phyloP scores from a whole-genome alignment of 1,139 yeast genomes.

The Pichia sp. region DNA sequence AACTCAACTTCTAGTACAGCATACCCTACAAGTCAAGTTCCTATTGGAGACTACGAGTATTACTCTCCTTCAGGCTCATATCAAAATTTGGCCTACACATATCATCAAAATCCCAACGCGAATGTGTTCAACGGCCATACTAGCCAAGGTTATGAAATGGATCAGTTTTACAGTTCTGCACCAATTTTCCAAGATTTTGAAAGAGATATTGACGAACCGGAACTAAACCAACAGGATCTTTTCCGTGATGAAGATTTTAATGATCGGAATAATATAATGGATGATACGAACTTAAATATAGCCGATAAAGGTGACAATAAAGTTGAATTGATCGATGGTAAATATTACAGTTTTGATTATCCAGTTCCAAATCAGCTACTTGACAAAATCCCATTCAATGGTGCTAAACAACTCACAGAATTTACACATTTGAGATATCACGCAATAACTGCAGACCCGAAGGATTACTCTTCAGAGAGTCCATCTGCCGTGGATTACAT shows the following conservation, averaged over 20 bases:
- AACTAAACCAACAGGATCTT: conserved; percentile 13
- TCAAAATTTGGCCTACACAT: no score
- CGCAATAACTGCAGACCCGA: conserved; percentile 77
- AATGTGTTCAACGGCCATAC: no score
- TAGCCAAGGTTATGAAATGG: no score
- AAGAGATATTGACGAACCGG: conserved; percentile 25
- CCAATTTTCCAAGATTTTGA: conserved; percentile 20
- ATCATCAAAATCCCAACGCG: no score
- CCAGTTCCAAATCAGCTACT: conserved; percentile 60
- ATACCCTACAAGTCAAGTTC: no score
- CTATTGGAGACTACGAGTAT: no score
- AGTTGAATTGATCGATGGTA: conserved; percentile 32
- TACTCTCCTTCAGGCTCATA: no score
- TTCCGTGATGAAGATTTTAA: conserved; percentile 9
- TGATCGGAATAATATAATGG: conserved; percentile 10
- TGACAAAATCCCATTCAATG: conserved; percentile 43
- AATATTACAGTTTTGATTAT: conserved; percentile 72
- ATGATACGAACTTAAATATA: conserved; percentile 15
- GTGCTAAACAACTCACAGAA: conserved; percentile 48
- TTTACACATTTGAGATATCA: conserved; percentile 72
- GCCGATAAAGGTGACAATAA: conserved; percentile 24
- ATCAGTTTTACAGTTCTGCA: not conserved
- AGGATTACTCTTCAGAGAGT: conserved; percentile 39
- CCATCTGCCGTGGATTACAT: conserved; percentile 32
- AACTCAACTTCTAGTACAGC: no score